Evolutionary conservation across 129 eudicot genomes (phyloP).

Genomic region (Pseudognaphalium luteoalbum): DNA sequence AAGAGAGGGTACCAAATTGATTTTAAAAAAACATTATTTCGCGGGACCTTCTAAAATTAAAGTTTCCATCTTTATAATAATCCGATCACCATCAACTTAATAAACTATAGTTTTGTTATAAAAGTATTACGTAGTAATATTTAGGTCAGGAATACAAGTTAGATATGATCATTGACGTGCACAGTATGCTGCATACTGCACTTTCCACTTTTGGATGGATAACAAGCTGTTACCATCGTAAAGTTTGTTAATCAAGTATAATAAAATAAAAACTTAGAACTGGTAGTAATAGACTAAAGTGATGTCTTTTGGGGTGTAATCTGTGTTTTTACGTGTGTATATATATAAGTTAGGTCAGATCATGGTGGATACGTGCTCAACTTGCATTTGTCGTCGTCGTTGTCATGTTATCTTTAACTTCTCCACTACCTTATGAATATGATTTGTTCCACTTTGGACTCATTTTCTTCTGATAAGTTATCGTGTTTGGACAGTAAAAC

Average conservation of each 20-base stretch:
- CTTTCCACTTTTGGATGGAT: slow-evolving; percentile 12
- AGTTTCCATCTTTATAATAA: slow-evolving; percentile 27
- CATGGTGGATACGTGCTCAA: slow-evolving; percentile 32
- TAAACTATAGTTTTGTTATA: slow-evolving; percentile 11
- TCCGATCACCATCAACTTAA: slow-evolving; percentile 35
- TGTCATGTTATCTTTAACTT: slow-evolving; percentile 30
- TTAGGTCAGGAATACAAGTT: slow-evolving; percentile 21
- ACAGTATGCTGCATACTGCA: slow-evolving; percentile 9
- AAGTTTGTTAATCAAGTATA: slow-evolving; percentile 17
- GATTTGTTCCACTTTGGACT: slow-evolving; percentile 28
- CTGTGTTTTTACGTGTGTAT: slow-evolving; percentile 23
- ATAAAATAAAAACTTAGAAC: neutral
- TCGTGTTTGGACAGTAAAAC: slow-evolving; percentile 20
- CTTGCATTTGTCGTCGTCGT: slow-evolving; percentile 29
- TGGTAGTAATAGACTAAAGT: neutral
- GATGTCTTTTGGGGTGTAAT: slow-evolving; percentile 4
- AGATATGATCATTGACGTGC: slow-evolving; percentile 12
- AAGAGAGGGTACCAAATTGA: slow-evolving; percentile 46
- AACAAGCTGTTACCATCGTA: neutral
- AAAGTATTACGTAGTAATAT: slow-evolving; percentile 16
- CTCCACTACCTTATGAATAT: slow-evolving; percentile 35
- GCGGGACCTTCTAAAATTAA: slow-evolving; percentile 46
- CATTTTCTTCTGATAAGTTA: slow-evolving; percentile 31
- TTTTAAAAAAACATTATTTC: slow-evolving; percentile 29
- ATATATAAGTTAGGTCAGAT: slow-evolving; percentile 41